Conservation (phyloP, 768 basidiomycete species). For the Auricularia cornea region DNA sequence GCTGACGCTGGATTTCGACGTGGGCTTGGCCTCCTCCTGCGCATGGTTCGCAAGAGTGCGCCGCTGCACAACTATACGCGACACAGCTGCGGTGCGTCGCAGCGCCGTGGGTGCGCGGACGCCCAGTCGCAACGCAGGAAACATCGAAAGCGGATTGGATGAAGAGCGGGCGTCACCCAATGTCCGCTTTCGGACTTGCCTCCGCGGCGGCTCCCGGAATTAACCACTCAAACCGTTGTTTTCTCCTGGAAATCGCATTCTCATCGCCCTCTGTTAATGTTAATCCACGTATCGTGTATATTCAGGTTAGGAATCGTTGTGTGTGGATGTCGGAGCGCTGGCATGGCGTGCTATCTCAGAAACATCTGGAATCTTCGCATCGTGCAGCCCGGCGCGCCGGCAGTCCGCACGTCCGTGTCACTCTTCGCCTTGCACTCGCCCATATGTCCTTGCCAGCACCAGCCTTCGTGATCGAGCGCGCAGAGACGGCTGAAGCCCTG, state of each 20-base stretch:
- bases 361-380: no score
- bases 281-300: no score
- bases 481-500: background rate
- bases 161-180: background rate
- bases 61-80: background rate
- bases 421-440: background rate
- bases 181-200: background rate
- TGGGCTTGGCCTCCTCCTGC: slow-evolving; percentile 6
- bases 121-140: background rate
- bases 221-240: no score
- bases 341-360: background rate
- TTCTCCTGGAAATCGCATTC: no score
- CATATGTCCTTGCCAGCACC: background rate
- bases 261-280: no score
- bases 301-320: no score
- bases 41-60: background rate
- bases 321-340: no score
- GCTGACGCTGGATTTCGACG: background rate
- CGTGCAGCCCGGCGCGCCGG: background rate
- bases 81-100: background rate
- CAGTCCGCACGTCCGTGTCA: background rate
- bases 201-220: background rate
- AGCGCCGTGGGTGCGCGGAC: background rate
- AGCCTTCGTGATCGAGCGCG: background rate
- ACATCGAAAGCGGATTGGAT: slow-evolving; percentile 1